A percentile compares a stretch with the other conserved stretches of the same genome.
Evolutionary conservation across 2,329 filamentous ascomycete genomes (phyloP).

Genomic region (Dichotomopilus funicola): DNA sequence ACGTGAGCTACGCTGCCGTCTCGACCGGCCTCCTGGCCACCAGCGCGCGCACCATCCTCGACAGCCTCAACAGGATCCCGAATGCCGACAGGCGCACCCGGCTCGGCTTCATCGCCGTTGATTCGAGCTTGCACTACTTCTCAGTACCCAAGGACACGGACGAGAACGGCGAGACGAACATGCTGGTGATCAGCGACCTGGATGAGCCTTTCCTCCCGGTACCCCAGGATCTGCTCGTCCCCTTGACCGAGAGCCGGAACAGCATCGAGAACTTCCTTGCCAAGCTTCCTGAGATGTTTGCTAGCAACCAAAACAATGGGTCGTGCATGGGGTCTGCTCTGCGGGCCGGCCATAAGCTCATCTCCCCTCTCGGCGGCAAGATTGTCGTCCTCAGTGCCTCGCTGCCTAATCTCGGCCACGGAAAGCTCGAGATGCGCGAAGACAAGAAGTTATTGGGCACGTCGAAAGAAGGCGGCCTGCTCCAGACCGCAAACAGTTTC

Average conservation of each 20-base stretch:
- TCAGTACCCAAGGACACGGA: constrained; percentile 83
- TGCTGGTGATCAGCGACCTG: constrained; percentile 90
- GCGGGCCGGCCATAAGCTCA: constrained; percentile 89
- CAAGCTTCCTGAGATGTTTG: constrained; percentile 94
- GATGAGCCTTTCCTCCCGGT: constrained; percentile 96
- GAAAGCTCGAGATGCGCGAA: constrained; percentile 87
- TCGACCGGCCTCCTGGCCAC: constrained; percentile 89
- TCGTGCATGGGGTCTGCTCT: constrained; percentile 96
- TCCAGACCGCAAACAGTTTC: constrained; percentile 92
- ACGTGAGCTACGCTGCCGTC: constrained; percentile 85
- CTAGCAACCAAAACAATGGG: constrained; percentile 79
- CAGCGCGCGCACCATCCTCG: constrained; percentile 84
- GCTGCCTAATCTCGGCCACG: constrained; percentile 81
- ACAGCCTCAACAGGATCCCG: constrained; percentile 95
- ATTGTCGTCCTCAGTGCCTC: constrained; percentile 86
- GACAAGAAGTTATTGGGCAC: constrained; percentile 95
- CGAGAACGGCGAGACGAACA: constrained; percentile 76
- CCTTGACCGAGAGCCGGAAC: constrained; percentile 77
- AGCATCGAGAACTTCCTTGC: constrained; percentile 88
- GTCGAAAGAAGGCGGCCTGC: constrained; percentile 76
- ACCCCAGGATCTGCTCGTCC: constrained; percentile 84
- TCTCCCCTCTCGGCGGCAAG: constrained; percentile 90
- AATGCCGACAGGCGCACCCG: constrained; percentile 91
- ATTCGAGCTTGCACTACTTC: constrained; percentile 94
- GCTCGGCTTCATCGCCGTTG: constrained; percentile 90